Base-by-base conservation (phyloP, 306 rosid genomes). In the Vigna angularis region DNA sequence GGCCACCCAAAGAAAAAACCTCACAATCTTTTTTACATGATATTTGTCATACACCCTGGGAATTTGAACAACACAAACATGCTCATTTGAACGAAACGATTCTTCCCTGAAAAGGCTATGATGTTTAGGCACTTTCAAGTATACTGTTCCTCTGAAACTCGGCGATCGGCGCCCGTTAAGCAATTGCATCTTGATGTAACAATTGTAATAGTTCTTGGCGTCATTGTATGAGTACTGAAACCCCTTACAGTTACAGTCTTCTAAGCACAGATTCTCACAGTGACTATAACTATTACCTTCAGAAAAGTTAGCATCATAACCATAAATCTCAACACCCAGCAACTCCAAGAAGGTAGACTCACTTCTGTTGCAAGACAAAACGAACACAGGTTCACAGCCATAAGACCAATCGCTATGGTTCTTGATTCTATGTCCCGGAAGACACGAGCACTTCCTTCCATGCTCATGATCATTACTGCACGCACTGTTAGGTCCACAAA, bases 381-480 rank as follows among this genome's bases (percentile, higher is more conserved):
- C 49, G 36, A 85, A 81, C 62, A 48, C 50, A 1, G 87, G 91
- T 13, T 83, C 76, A 30, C 91, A 89, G 4, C 93, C 93, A 10
- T 72, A 68, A 47, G 89, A 67, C 85, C 87, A 83, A 70, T 86
- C 85, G 1, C 59, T 52, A 13, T 6, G 57, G 15, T 76, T 76
- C 34, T 55, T 83, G 45, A 72, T 11, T 44, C 26, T 80, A 24
- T 71, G 13, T 3, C 89, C 85, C 2, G 85, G 75, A n/a, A 76
- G 49, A 69, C 89, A 83, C 4, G 83, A 61, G 9, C 87, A 86
- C 38, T 68, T 83, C 20, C 66, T 73, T 48, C 85, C 83, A 24
- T 1, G 6, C 26, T 24, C 0, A 12, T 2, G 36, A 57, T 24
- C n/a, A 57, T 11, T 11, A 24, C 34, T 4, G 13, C 64, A 57